Base-by-base conservation (phyloP, 257 asterid genomes). In the Rehmannia glutinosa region DNA sequence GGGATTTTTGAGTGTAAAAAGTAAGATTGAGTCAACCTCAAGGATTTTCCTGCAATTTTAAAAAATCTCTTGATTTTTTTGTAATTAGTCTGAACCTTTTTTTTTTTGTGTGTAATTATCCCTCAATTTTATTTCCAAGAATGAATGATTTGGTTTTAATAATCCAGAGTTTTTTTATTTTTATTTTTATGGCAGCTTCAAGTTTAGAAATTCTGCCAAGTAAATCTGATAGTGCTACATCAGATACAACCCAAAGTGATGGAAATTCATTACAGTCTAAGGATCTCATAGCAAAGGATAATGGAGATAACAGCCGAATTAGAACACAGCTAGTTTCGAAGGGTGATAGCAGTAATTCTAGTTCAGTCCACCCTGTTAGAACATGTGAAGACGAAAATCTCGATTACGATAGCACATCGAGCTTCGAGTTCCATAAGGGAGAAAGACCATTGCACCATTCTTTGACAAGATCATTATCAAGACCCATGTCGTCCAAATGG, bases 401-500 rank as follows among this genome's bases (percentile, higher is more conserved):
- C 47, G 97, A 93, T 80, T 93, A 88, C 70, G 97, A 93, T 58
- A 93, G 97, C 74, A 93, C 99, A 1, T 93, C 99, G 16, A 93
- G 97, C 86, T 93, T 93, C 56, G 99, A 93, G 80, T 93, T 93
- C 76, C 96, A 93, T 67, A 88, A 81, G 74, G 97, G 95, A 60
- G 99, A 93, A 79, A 85, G 92, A 55, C 73, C 91, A 21, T 81
- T 80, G 52, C 96, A 83, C 65, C 94, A 82, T 64, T 81, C 84
- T 5, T 27, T 78, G 33, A 35, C 86, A 5, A 75, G 96, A 57
- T 86, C 92, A 25, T 78, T 86, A 39, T 73, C 95, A 0, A 82
- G 96, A 63, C 96, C 96, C 2, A 79, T 93, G 82, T 69, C 99
- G 1, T 93, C 99, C 8, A 93, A 93, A 82, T 93, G 99, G 99